Evolutionary conservation across 2,329 filamentous ascomycete genomes (phyloP), one percentile per base, ranked within the genome.

Genomic region (Diplodia scrobiculata): DNA sequence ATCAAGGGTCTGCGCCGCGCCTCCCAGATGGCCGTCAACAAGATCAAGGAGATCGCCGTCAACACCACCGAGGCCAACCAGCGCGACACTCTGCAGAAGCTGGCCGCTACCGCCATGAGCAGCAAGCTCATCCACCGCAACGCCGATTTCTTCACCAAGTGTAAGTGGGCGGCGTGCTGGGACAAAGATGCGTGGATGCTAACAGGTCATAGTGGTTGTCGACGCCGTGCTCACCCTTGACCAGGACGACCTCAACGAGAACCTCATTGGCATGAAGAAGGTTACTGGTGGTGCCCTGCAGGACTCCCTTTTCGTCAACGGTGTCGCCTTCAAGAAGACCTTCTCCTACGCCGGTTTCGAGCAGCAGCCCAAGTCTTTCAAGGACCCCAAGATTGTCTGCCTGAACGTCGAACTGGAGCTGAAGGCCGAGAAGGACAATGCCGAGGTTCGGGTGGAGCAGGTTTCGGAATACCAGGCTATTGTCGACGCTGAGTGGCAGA

Each of bases 381-480:
- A 86, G 76, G 87, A 97, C 80, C 95, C 95, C 68, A 96, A 96
- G 84, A 96, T 99, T 72, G 91, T 97, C 68, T 98, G 94, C 80
- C 82, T 99, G 72, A 99, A 98, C 78, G 95, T 99, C 72, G 95
- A 99, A 81, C 85, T 99, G 68, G 95, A 99, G 82, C 84, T 99
- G 72, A 99, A 99, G 87, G 94, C 91, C 69, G 95, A 99, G 80
- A 99, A 97, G 85, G 95, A 99, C 82, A 99, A 99, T 75, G 95
- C 95, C 67, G 95, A 99, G 83, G 92, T 99, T 69, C 89, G 95
- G 67, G 93, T 99, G 67, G 95, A 98, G 81, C 93, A 98, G 80
- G 95, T 99, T 63, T 96, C 94, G 21, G 95, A 99, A 81, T 99
- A 99, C 83, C 95, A 99, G 82, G 95, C 95, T 69, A 97, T 99